Evolutionary conservation across 768 basidiomycete genomes (phyloP), one percentile per base, ranked within the genome.

Genomic region (Fomitopsis pulvina): DNA sequence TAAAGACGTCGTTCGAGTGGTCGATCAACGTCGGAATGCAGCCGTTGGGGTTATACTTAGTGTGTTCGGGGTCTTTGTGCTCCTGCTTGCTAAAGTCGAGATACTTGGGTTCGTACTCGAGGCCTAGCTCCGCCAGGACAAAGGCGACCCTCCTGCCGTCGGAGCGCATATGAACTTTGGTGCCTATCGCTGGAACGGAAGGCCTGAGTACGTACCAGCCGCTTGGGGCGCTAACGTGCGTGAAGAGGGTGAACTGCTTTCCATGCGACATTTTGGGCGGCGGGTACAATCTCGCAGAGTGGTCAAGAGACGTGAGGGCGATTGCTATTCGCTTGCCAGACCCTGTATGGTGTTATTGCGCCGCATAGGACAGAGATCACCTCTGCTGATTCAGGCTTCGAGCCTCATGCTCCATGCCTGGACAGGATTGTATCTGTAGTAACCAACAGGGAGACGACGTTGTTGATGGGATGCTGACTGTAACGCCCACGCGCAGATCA

Each of bases 41-140:
- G 37, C 83, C 82, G 52, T 84, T 87, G 4, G 83, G 85, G 61
- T 85, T 86, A 52, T 58, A 26, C 77, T 71, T 12, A 51, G 90
- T 74, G 66, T 83, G 90, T 83, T 83, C 88, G 0, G 74, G 74
- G 58, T 84, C 78, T 70, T 91, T 92, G 67, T 92, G 88, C 21
- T 71, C 70, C 55, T 82, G 81, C 53, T 76, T 78, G 16, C 61
- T 62, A 54, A 92, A 70, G 50, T 79, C 68, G 57, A 93, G 46
- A 50, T 51, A 51, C 6, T 51, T 41, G 18, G 52, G 4, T 41
- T 57, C 56, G 37, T 54, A 57, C 16, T 43, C 39, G 26, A 57
- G 45, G 27, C 55, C 56, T 27, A 57, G 52, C 37, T 51, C 52
- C 6, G 45, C 49, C 6, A 57, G 24, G 21, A 54, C 37, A n/a